phyloP scores from a whole-genome alignment of 140 eudicot species.

The Cichorium intybus region DNA sequence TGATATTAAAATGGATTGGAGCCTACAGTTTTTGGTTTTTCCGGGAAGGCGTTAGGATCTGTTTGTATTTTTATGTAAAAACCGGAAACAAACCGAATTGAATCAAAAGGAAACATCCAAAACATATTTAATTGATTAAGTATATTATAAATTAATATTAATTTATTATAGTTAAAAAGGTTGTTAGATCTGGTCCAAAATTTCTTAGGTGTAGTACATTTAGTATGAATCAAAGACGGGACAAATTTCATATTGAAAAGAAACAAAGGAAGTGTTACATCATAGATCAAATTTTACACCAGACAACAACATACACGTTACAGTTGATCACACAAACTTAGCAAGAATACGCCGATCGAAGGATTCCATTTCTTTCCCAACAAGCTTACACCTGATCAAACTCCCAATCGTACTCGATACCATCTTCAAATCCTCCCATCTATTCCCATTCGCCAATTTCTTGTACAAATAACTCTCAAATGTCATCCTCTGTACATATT shows the following conservation, averaged over 20 bases:
- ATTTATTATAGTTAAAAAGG: no score
- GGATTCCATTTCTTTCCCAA: conserved; percentile 48
- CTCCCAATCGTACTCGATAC: conserved; percentile 71
- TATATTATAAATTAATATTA: no score
- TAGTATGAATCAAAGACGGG: no score
- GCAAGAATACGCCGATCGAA: conserved; percentile 30
- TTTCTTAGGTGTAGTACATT: no score
- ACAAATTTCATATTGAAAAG: background rate
- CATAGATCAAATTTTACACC: background rate
- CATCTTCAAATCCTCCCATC: conserved; percentile 72
- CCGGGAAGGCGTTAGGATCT: no score
- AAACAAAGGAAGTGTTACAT: background rate
- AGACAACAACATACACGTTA: background rate
- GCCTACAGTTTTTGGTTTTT: no score
- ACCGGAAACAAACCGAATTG: no score
- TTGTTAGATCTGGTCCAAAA: no score
- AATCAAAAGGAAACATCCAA: no score
- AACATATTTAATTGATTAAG: no score
- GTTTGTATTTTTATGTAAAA: no score
- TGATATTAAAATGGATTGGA: no score
- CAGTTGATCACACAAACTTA: conserved; percentile 14
- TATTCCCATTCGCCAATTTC: conserved; percentile 64
- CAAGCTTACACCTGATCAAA: conserved; percentile 64
- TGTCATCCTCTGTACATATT: conserved; percentile 92
- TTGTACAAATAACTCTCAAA: conserved; percentile 89